These are phyloP conservation scores for Rhododendron kiyosumense DNA, from an alignment of 148 eudicot species.

Conservation along the genomic window DNA sequence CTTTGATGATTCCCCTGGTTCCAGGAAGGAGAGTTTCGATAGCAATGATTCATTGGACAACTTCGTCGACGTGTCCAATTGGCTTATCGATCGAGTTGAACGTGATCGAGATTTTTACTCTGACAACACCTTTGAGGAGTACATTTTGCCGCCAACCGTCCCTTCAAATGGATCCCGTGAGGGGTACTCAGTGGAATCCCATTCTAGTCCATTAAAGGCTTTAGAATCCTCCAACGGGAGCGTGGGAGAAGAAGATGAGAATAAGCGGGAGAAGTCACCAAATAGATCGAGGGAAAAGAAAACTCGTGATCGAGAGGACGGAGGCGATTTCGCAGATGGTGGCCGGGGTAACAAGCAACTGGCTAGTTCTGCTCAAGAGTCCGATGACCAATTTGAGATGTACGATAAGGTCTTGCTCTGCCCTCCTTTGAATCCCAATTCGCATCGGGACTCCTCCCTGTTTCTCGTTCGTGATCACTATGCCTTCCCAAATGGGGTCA, in stretches of 20 bases:
- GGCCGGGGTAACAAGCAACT: conserved; percentile 38
- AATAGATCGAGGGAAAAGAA: conserved; percentile 18
- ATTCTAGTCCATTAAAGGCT: conserved; percentile 15
- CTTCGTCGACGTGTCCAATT: neutral
- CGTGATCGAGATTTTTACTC: too few relatives aligned
- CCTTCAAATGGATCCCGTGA: too few relatives aligned
- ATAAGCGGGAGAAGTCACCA: conserved; percentile 3
- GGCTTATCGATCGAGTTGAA: conserved; percentile 2
- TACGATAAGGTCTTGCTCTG: conserved; percentile 42
- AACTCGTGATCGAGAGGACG: conserved; percentile 37
- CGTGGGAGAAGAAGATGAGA: conserved; percentile 11
- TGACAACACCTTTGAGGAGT: too few relatives aligned
- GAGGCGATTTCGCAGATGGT: conserved; percentile 13
- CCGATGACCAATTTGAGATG: conserved; percentile 27
- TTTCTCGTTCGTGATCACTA: neutral
- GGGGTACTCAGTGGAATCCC: too few relatives aligned
- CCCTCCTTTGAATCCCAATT: neutral
- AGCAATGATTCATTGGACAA: conserved; percentile 4
- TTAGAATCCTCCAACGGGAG: neutral
- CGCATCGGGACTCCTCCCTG: neutral
- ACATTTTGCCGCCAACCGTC: too few relatives aligned
- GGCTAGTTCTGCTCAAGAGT: conserved; percentile 31
- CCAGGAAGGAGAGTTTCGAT: too few relatives aligned
- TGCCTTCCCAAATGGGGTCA: too few relatives aligned
- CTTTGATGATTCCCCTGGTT: neutral